Evolutionary conservation across 768 basidiomycete genomes (phyloP).

Genomic region (Kwoniella botswanensis): DNA sequence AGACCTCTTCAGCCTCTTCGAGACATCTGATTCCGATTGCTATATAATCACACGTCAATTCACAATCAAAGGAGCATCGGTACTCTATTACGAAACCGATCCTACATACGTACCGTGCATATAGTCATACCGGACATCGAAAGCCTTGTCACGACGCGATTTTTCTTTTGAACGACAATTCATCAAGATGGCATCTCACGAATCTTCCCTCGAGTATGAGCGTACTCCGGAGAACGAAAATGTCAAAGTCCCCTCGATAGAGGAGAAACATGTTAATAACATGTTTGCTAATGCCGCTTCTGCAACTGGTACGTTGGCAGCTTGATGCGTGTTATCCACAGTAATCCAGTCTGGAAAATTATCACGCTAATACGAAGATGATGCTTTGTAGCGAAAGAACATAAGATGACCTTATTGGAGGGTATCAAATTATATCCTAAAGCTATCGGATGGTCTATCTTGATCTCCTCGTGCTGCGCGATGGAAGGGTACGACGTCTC

Average conservation of each 20-base stretch:
- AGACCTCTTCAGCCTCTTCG: too few species aligned
- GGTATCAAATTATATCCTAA: constrained; percentile 58
- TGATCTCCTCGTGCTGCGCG: constrained; percentile 44
- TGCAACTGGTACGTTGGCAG: constrained; percentile 28
- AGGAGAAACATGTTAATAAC: constrained; percentile 24
- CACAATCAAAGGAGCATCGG: too few species aligned
- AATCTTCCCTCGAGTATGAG: not conserved
- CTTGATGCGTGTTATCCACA: not conserved
- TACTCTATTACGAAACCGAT: not conserved
- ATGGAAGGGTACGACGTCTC: constrained; percentile 57
- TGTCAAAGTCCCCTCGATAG: constrained; percentile 10
- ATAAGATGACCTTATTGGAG: constrained; percentile 54
- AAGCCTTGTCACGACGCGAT: not conserved
- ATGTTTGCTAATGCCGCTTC: constrained; percentile 39
- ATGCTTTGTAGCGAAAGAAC: constrained; percentile 46
- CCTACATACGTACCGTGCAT: not conserved
- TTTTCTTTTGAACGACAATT: not conserved
- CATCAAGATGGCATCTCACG: not conserved
- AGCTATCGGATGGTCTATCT: constrained; percentile 56
- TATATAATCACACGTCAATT: too few species aligned
- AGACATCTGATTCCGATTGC: too few species aligned
- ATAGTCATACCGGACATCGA: not conserved
- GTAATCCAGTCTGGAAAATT: not conserved
- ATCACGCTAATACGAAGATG: not conserved
- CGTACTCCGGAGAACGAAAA: not conserved